Evolutionary conservation across 306 rosid genomes (phyloP), one percentile per base, ranked within the genome.

Genomic region (Lathyrus aphaca): DNA sequence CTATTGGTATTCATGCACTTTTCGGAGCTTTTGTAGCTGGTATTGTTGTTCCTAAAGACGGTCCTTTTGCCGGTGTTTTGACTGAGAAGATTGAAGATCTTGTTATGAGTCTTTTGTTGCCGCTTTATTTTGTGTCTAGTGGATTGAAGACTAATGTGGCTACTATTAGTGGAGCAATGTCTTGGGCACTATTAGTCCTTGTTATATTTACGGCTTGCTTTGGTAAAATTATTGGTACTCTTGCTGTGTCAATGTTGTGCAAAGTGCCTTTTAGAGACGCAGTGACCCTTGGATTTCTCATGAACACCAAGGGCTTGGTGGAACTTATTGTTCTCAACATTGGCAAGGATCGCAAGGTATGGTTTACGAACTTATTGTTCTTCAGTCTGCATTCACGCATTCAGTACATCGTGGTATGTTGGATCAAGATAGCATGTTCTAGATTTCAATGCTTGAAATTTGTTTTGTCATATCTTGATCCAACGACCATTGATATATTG

Each of bases 261-360:
- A 84, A 84, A 74, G 25, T 88, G n/a, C 95, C 85, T 29, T 49
- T 80, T 3, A 81, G 86, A 77, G 95, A 88, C 49, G 83, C 95
- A 9, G 1, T 88, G 14, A 74, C 91, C 2, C 87, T 88, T 45
- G 95, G 89, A 46, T 84, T 88, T 27, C 89, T 88, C 38, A 88
- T 88, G 95, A 88, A 86, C 81, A 88, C 95, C 23, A 88, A 88
- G 62, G 95, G 95, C 5, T 66, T 88, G 76, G 95, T 88, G 16
- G 95, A 88, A 77, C 95, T 88, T 45, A 88, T 88, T 50, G 95
- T 88, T 73, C 95, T 88, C 76, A 86, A 84, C 71, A 88, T 88
- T 43, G 95, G 95, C 77, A 88, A 84, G 75, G 95, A 88, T 66
- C 66, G 95, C 71, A 88, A 84, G 91, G 95, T 43, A 43, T 43